Base-by-base conservation (phyloP, 2,329 filamentous ascomycete species). In the Monosporascus sp. region DNA sequence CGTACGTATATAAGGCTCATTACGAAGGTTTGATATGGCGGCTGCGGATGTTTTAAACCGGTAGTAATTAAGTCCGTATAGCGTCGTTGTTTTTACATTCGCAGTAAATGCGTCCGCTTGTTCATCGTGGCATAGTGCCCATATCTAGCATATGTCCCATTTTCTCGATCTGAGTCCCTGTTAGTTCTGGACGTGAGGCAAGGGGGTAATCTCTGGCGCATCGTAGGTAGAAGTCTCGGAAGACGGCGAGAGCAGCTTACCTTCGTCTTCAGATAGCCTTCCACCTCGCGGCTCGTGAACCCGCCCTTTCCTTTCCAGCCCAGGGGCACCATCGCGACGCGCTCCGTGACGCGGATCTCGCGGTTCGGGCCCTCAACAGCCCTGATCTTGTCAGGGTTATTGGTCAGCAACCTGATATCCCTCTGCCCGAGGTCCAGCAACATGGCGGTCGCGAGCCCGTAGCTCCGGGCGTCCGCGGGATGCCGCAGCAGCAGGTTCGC, bases 371-470 rank as follows among this genome's bases (percentile, higher is more conserved):
- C 94, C 70, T 99, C 94, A 0, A 99, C 89, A 0, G 94, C 94
- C 17, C 91, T 79, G 43, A 99, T 89, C 76, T 99, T 99, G 63
- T 99, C 94, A 0, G 94, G 94, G 65, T 99, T 99, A 70, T 99
- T 99, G 9, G 94, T 99, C 63, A 99, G 74, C 49, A 99, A 74
- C 37, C 89, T 79, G 51, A 97, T 86, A 27, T 92, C 88, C 14
- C 74, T 70, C 61, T 96, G 80, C 0, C 90, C 92, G 31, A 99
- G 74, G 72, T 99, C 94, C 56, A 86, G 78, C 51, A 99, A 77
- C 80, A 99, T 97, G 0, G 93, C 92, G 1, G 94, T 99, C 2
- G 94, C 94, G n/a, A 99, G 74, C 1, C 94, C 94, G 66, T 99
- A 99, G 63, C 90, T 96, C 51, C 94, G 79, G 22, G 94, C 94